These are phyloP conservation scores for Scheffersomyces coipomensis DNA, from an alignment of 805 yeast genomes.

Conservation along the genomic window DNA sequence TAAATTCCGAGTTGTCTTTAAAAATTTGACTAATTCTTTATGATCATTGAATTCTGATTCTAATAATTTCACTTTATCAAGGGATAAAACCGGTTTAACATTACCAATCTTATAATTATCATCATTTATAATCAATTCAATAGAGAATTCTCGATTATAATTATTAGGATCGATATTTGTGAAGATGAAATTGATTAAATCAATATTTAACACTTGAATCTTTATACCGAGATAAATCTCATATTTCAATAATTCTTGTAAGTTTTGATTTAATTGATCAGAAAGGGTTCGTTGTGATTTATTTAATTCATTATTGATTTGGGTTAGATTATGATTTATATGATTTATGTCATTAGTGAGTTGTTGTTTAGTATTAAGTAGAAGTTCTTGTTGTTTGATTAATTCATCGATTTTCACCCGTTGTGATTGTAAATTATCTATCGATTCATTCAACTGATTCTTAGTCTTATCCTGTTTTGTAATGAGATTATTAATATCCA, in stretches of 20 bases:
- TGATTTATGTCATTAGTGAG: conserved; percentile 25
- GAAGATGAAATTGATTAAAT: conserved; percentile 48
- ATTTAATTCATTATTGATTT: conserved; percentile 15
- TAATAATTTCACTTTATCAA: conserved; percentile 11
- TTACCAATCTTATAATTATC: conserved; percentile 36
- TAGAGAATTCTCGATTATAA: conserved; percentile 37
- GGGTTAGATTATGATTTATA: conserved; percentile 11
- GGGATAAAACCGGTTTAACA: conserved; percentile 37
- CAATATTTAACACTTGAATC: conserved; percentile 50
- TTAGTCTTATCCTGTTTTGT: conserved; percentile 26
- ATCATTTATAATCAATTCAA: conserved; percentile 46
- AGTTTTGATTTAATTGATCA: conserved; percentile 45
- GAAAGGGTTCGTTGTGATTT: conserved; percentile 32
- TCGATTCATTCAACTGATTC: conserved; percentile 22
- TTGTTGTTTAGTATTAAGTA: conserved; percentile 24
- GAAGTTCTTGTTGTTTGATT: conserved; percentile 28
- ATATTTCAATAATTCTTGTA: conserved; percentile 51
- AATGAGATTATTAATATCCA: conserved; percentile 26
- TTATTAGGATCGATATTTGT: conserved; percentile 45
- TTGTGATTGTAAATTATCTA: conserved; percentile 24
- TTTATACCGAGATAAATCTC: conserved; percentile 55
- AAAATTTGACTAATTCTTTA: conserved; percentile 24
- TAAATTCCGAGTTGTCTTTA: conserved; percentile 11
- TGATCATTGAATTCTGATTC: conserved; percentile 23
- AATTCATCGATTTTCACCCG: conserved; percentile 35